Evolutionary conservation across 495 filamentous ascomycete species (phyloP), one percentile per base, ranked within the genome.

Genomic region (Podospora sp.): DNA sequence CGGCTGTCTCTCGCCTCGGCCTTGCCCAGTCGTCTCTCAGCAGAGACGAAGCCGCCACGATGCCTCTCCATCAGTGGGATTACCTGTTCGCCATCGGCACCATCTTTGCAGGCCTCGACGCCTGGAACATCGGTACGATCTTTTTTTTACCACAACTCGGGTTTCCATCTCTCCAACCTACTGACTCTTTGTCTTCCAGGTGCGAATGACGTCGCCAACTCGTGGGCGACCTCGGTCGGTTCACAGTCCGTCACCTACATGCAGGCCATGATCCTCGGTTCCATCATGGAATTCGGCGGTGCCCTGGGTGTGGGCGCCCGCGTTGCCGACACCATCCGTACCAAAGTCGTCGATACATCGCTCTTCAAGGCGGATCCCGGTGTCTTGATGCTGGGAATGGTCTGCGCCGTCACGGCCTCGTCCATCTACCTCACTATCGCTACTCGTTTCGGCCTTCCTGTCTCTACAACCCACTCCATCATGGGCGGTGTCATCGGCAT

Each of bases 11-110:
- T 11, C 14, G 16, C 16, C 5, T 11, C 40, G 9, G 9, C 57
- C 57, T 12, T 27, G 26, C 18, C 27, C 57, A 62, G 6, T 14
- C 11, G 12, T 20, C 29, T 9, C 63, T 9, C 63, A 63, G 22
- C 35, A n/a, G 16, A 36, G 62, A 18, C 40, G 16, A 4, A 33
- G 29, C 51, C 49, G 51, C 46, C 56, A 60, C 36, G 6, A 66
- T 66, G 64, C 29, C 59, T 36, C 81, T 89, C 62, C 80, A 84
- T 63, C 74, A 89, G 69, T 88, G 86, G 72, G 84, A 86, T 77
- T 91, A 91, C 71, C 81, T 93, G 72, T 91, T 93, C 69, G 90
- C 85, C 73, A 87, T 93, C 64, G 89, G 87, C 82, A 90, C 87
- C 65, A 79, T 92, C 71, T 93, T 93, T 82, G 89, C 89, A 75